These are phyloP conservation scores for Coprinellus aureogranulatus DNA, from an alignment of 768 basidiomycete genomes.

Conservation along the genomic window DNA sequence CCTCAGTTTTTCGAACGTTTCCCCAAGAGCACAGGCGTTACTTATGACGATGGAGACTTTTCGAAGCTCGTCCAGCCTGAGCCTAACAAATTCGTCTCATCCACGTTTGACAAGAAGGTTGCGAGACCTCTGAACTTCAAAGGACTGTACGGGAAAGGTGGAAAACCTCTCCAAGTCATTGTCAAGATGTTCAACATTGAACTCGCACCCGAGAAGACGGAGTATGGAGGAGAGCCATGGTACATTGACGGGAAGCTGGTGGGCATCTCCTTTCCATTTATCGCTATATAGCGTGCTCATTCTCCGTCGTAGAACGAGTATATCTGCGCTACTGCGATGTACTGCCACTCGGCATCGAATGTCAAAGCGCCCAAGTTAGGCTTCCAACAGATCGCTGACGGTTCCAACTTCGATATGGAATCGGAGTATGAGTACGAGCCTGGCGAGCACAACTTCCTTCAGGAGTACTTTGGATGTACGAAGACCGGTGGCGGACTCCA, in stretches of 20 bases:
- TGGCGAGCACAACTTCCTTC: slow-evolving; percentile 26
- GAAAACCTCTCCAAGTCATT: slow-evolving; percentile 20
- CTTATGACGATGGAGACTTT: too few species aligned
- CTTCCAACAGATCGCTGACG: slow-evolving; percentile 20
- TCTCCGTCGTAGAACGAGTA: slow-evolving; percentile 28
- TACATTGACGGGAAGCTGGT: slow-evolving; percentile 30
- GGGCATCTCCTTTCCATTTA: not conserved
- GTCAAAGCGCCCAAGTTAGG: slow-evolving; percentile 21
- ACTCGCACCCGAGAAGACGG: slow-evolving; percentile 27
- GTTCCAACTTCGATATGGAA: not conserved
- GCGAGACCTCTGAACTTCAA: slow-evolving; percentile 10
- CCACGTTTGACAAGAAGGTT: not conserved
- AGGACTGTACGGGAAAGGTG: slow-evolving; percentile 7
- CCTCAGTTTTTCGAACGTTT: not conserved
- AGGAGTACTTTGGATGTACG: slow-evolving; percentile 23
- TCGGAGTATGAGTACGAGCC: slow-evolving; percentile 21
- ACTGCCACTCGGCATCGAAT: slow-evolving; percentile 27
- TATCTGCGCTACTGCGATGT: slow-evolving; percentile 29
- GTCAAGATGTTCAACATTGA: slow-evolving; percentile 25
- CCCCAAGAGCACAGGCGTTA: not conserved
- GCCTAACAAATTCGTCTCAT: not conserved
- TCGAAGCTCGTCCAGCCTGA: not conserved
- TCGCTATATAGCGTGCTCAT: not conserved
- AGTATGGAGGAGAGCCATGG: slow-evolving; percentile 27
- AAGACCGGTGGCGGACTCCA: slow-evolving; percentile 24